A percentile compares a stretch with the other conserved stretches of the same genome.
These are phyloP conservation scores for Nicotiana sylvestris DNA, from an alignment of 257 asterid species.

Conservation along the genomic window DNA sequence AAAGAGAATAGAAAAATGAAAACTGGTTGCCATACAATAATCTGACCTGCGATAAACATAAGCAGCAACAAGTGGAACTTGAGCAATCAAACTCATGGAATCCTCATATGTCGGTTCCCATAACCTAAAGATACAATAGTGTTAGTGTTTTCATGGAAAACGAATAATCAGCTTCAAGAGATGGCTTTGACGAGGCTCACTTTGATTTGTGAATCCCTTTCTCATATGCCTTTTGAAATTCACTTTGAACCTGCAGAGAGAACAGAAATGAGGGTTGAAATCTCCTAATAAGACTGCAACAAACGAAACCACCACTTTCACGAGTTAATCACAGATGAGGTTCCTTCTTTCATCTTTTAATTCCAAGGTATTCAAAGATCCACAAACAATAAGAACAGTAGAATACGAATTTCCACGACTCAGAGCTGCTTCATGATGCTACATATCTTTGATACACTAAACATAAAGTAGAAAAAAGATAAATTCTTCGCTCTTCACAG, in stretches of 20 bases:
- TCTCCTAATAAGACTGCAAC: constrained; percentile 9
- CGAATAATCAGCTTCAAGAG: not conserved
- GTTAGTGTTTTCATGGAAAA: constrained; percentile 21
- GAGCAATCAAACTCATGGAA: constrained; percentile 95
- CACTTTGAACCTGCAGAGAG: constrained; percentile 78
- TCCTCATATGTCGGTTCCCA: constrained; percentile 99
- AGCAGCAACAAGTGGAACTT: constrained; percentile 83
- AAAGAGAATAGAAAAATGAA: not conserved
- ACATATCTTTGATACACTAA: not conserved
- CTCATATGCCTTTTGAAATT: constrained; percentile 97
- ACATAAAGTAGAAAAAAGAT: not conserved
- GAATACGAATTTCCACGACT: not conserved
- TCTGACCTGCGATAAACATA: constrained; percentile 95
- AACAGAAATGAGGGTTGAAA: constrained; percentile 22
- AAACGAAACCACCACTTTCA: not conserved
- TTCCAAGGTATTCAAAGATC: not conserved
- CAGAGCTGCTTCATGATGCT: not conserved
- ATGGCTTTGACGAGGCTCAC: constrained; percentile 40
- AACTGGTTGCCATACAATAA: not conserved
- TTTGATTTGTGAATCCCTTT: constrained; percentile 93
- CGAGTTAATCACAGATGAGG: not conserved
- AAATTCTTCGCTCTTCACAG: not conserved
- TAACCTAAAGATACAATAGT: constrained; percentile 40
- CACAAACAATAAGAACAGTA: not conserved
- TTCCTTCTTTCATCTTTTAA: not conserved